Percentiles rank a stretch among this genome's conserved stretches.
These are phyloP conservation scores for Colletotrichum nymphaeae DNA, from an alignment of 2,329 filamentous ascomycete species.

Conservation along the genomic window DNA sequence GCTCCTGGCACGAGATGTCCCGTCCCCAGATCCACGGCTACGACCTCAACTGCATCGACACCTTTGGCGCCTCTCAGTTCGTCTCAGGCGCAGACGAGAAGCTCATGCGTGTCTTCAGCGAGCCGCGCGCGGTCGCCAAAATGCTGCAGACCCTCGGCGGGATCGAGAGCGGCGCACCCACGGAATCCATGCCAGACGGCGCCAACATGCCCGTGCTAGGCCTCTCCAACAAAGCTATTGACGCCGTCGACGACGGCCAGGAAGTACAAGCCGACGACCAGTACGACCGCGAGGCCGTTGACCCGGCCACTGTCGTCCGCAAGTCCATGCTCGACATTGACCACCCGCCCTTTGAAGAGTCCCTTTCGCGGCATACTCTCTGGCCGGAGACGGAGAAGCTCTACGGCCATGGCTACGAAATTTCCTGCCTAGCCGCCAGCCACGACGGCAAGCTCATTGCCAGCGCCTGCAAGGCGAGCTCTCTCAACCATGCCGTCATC, in stretches of 20 bases:
- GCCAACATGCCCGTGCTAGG: conserved; percentile 96
- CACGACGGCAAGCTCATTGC: conserved; percentile 82
- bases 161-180: conserved; percentile 54
- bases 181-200: conserved; percentile 77
- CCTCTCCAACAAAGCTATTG: conserved; percentile 93
- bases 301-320: conserved; percentile 66
- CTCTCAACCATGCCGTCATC: conserved; percentile 93
- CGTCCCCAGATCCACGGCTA: conserved; percentile 98
- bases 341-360: conserved; percentile 89
- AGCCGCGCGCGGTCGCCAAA: conserved; percentile 84
- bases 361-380: conserved; percentile 87
- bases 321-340: conserved; percentile 73
- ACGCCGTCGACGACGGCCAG: conserved; percentile 63
- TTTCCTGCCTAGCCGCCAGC: conserved; percentile 85
- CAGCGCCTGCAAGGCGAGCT: conserved; percentile 93
- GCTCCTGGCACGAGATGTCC: conserved; percentile 95
- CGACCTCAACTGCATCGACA: conserved; percentile 93
- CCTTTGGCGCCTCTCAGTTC: conserved; percentile 79
- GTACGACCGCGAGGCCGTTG: conserved; percentile 64
- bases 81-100: conserved; percentile 98
- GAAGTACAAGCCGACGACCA: conserved; percentile 57
- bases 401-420: conserved; percentile 97
- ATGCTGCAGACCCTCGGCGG: conserved; percentile 77
- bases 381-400: conserved; percentile 98
- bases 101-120: conserved; percentile 92